Evolutionary conservation across 371 early-diverging fungal genomes (phyloP), one percentile per base, ranked within the genome.

Genomic region (Apophysomyces elegans): DNA sequence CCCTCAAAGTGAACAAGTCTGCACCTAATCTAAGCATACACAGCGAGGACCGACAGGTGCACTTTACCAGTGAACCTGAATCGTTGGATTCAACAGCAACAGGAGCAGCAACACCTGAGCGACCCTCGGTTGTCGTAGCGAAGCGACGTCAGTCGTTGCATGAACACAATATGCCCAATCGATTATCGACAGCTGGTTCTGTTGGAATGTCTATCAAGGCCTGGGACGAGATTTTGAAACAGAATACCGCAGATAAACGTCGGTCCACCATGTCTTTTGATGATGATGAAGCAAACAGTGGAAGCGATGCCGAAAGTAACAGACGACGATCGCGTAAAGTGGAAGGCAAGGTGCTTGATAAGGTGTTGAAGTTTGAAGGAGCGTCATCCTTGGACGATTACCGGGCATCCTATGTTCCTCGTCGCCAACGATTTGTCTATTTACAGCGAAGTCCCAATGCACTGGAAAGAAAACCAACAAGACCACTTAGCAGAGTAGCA

Each of bases 171-270:
- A 71, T 76, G 1, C 59, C 63, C 35, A 59, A 67, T 56, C 67
- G 70, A 16, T 41, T 61, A 7, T 68, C 68, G 46, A 68, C 66
- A n/a, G 72, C 69, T 35, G 75, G 77, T 1, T 74, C 75, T 38
- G 81, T 81, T 16, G 79, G 77, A 37, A 69, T 65, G 9, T 73
- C 77, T 0, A 72, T 78, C 70, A 81, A 81, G 45, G 77, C 70
- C 47, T 78, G 76, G 81, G 75, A 78, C 38, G 73, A 76, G 16
- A 71, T 76, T 5, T 54, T 67, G 43, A 75, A 77, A 26, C 58
- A 74, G 2, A 69, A 65, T 11, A 50, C 21, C 37, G 37, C 38
- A 13, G 59, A 54, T 8, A 46, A 36, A 14, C 59, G 39, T 37
- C 50, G 56, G 39, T 21, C 56, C 7, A 36, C 50, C 41, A 56